Base-by-base conservation (phyloP, 78 protist species). In the Speleostelium caveatum region DNA sequence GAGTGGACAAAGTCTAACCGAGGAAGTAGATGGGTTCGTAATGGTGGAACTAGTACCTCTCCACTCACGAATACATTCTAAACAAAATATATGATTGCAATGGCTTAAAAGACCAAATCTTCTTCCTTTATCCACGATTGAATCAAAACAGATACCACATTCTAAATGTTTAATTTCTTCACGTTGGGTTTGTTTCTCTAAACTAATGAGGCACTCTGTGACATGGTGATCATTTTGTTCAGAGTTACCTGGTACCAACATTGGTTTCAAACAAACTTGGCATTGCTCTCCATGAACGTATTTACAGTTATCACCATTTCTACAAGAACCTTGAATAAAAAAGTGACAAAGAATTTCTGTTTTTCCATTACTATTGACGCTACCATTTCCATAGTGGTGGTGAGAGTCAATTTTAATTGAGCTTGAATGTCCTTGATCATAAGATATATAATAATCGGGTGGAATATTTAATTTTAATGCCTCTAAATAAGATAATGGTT, bases 31-130 rank as follows among this genome's bases (percentile, higher is more conserved):
- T 14, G 53, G 10, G 53, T 45, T 45, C 28, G 74, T 49, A 0
- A 26, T 62, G 21, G 59, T 22, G 19, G 24, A 21, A 24, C 33
- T 53, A 1, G 76, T 66, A 28, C 89, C 89, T 45, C 89, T 67
- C 89, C 89, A 79, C 68, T 67, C 75, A n/a, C 93, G 32, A 49
- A 87, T 87, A 45, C 93, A 87, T 21, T 74, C 93, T 35, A 87
- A 36, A 74, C 93, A 87, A 26, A 87, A 87, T 1, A 87, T 58
- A 51, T 87, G 93, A 53, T 74, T 41, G 38, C 93, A 87, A 33
- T 76, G 87, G 4, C 58, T 33, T 3, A 87, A 67, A 21, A 87
- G 10, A 38, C 93, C 93, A 39, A 72, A 87, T 61, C 86, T 75
- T n/a, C 71, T 71, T 6, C 67, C 67, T 45, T 67, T 67, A 7